Conservation (phyloP, 345 rosid genomes). For the Pistacia vera region DNA sequence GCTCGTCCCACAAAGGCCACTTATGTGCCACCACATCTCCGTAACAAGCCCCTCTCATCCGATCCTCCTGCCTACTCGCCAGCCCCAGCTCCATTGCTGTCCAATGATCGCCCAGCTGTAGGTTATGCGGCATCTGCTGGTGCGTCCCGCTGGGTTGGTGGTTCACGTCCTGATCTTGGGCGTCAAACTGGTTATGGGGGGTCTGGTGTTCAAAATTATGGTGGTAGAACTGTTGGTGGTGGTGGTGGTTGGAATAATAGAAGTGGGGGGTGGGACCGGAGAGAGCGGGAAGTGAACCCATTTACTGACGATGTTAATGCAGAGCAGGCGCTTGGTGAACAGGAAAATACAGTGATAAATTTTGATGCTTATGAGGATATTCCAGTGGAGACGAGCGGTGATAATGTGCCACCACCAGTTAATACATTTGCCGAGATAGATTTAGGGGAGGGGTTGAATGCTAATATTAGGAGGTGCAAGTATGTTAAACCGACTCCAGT, state of each 20-base stretch:
- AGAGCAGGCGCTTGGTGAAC: slow-evolving; percentile 26
- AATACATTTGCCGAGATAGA: slow-evolving; percentile 64
- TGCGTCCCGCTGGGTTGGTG: slow-evolving; percentile 36
- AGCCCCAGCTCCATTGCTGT: slow-evolving; percentile 21
- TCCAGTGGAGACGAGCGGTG: slow-evolving; percentile 62
- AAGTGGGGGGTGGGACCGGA: slow-evolving; percentile 54
- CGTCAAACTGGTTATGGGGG: slow-evolving; percentile 22
- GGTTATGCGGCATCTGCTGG: slow-evolving; percentile 24
- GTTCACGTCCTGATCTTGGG: slow-evolving; percentile 29
- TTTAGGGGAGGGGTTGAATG: slow-evolving; percentile 53
- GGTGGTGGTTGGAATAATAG: slow-evolving; percentile 37
- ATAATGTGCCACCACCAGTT: slow-evolving; percentile 56
- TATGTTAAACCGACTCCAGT: slow-evolving; percentile 67
- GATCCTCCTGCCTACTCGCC: slow-evolving; percentile 28
- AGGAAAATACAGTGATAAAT: slow-evolving; percentile 54
- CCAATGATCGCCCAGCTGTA: slow-evolving; percentile 16
- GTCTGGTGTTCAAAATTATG: slow-evolving; percentile 15
- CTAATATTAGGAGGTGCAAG: slow-evolving; percentile 60
- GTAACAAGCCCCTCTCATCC: slow-evolving; percentile 36
- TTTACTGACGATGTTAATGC: slow-evolving; percentile 36
- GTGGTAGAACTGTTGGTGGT: slow-evolving; percentile 19
- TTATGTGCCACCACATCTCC: slow-evolving; percentile 60
- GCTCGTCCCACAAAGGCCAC: slow-evolving; percentile 29
- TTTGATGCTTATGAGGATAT: slow-evolving; percentile 69
- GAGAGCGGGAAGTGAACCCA: slow-evolving; percentile 57